Evolutionary conservation across 208 protist species (phyloP).

Genomic region (Leishmania turanica): DNA sequence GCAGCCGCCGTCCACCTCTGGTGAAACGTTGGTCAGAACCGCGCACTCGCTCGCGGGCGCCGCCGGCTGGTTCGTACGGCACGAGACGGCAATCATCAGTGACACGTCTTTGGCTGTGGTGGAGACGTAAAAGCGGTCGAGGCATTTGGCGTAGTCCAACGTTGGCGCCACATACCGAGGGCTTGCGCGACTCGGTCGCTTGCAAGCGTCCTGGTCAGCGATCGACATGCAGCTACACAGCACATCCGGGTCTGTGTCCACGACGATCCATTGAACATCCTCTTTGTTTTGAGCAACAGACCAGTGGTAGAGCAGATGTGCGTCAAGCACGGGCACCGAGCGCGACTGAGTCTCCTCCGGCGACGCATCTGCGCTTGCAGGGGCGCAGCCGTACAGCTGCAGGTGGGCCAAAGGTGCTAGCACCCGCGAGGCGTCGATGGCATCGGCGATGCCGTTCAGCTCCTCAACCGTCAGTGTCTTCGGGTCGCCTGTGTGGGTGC

Average conservation of each 20-base stretch:
- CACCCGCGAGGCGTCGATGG: conserved; percentile 46
- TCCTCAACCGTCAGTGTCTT: conserved; percentile 17
- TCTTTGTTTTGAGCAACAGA: conserved; percentile 30
- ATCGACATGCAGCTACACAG: conserved; percentile 24
- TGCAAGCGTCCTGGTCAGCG: background rate
- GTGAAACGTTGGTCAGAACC: background rate
- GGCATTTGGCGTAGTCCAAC: conserved; percentile 38
- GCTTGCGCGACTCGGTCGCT: background rate
- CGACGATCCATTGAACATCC: conserved; percentile 51
- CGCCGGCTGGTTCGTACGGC: conserved; percentile 8
- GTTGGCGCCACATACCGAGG: conserved; percentile 24
- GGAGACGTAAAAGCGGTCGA: conserved; percentile 69
- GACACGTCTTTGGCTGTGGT: conserved; percentile 79
- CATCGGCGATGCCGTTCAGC: conserved; percentile 44
- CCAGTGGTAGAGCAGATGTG: conserved; percentile 71
- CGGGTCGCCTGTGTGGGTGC: conserved; percentile 6
- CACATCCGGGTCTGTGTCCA: background rate
- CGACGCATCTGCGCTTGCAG: background rate
- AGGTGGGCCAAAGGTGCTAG: conserved; percentile 42
- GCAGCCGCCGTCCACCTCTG: conserved; percentile 16
- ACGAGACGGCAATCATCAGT: conserved; percentile 52
- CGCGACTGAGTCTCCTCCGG: background rate
- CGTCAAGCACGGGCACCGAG: conserved; percentile 48
- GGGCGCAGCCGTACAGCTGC: conserved; percentile 55
- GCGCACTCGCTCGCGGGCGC: background rate